Percentiles rank a stretch among this genome's conserved stretches.
Evolutionary conservation across 768 basidiomycete genomes (phyloP).

Genomic region (Mycena haematopus): DNA sequence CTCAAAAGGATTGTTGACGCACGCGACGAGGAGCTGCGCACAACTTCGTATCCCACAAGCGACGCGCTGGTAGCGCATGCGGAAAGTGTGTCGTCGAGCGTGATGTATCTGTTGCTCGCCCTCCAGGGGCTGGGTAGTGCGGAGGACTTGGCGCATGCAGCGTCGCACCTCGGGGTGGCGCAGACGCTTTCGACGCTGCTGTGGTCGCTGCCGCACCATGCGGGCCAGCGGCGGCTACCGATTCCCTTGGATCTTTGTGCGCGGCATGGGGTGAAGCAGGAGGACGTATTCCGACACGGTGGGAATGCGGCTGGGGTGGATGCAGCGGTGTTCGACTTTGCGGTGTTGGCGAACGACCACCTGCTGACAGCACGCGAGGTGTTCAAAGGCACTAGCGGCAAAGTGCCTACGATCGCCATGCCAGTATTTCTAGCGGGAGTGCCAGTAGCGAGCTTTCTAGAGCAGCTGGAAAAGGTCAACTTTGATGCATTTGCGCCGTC

Average conservation of each 20-base stretch:
- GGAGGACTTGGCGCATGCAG: slow-evolving; percentile 71
- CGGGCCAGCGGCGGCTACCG: slow-evolving; percentile 69
- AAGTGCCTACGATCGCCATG: slow-evolving; percentile 63
- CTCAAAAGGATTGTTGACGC: slow-evolving; percentile 86
- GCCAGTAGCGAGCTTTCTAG: slow-evolving; percentile 69
- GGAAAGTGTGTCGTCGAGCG: slow-evolving; percentile 80
- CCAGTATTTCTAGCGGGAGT: slow-evolving; percentile 79
- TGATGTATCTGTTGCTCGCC: slow-evolving; percentile 78
- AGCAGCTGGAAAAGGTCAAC: slow-evolving; percentile 67
- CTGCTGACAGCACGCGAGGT: slow-evolving; percentile 75
- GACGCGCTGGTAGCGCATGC: slow-evolving; percentile 75
- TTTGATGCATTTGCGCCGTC: slow-evolving; percentile 76
- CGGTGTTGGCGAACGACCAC: slow-evolving; percentile 82
- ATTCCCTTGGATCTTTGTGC: slow-evolving; percentile 86
- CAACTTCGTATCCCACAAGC: slow-evolving; percentile 67
- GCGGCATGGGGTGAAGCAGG: slow-evolving; percentile 77
- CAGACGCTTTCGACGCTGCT: slow-evolving; percentile 75
- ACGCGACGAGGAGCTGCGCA: slow-evolving; percentile 71
- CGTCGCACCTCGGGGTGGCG: slow-evolving; percentile 81
- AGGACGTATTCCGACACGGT: slow-evolving; percentile 74
- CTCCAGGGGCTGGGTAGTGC: slow-evolving; percentile 61
- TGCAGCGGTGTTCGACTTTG: slow-evolving; percentile 85
- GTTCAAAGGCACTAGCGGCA: slow-evolving; percentile 59
- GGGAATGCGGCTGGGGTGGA: slow-evolving; percentile 63
- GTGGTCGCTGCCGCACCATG: slow-evolving; percentile 80